These are phyloP conservation scores for Saccharomyces hybrid DNA, from an alignment of 1,139 yeast species.

Conservation along the genomic window DNA sequence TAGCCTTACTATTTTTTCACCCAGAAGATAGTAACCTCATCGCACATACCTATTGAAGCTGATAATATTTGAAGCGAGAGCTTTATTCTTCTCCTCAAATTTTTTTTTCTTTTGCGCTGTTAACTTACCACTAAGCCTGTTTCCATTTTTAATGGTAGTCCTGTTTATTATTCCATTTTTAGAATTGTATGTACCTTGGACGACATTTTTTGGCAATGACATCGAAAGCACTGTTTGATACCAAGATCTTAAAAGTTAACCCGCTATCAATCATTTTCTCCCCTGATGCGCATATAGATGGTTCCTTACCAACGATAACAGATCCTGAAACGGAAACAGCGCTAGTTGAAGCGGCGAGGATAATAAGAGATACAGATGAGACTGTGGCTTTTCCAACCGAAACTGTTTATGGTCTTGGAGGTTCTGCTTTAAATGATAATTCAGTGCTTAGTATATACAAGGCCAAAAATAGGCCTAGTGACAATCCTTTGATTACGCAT, in stretches of 20 bases:
- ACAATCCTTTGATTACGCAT: slow-evolving; percentile 88
- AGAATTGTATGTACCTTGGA: neutral
- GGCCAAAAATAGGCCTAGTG: slow-evolving; percentile 91
- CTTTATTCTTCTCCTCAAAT: neutral
- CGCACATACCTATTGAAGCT: neutral
- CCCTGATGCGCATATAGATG: slow-evolving; percentile 29
- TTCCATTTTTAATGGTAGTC: neutral
- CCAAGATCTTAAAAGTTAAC: slow-evolving; percentile 41
- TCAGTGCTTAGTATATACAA: slow-evolving; percentile 68
- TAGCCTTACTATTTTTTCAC: neutral
- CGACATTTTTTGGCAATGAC: neutral
- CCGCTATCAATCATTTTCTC: slow-evolving; percentile 37
- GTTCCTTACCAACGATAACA: slow-evolving; percentile 37
- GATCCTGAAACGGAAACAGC: slow-evolving; percentile 45
- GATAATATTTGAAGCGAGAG: neutral
- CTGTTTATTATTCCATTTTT: neutral
- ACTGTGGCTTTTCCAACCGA: slow-evolving; percentile 95
- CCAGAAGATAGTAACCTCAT: neutral
- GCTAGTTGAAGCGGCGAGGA: slow-evolving; percentile 50
- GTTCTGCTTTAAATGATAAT: slow-evolving; percentile 66
- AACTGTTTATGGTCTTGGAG: slow-evolving; percentile 94
- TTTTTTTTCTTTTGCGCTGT: neutral
- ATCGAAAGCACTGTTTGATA: slow-evolving; percentile 21
- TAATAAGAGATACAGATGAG: slow-evolving; percentile 42
- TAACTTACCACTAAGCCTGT: neutral